Base-by-base conservation (phyloP, 371 early-diverging fungal species). In the Mortierella sp. region DNA sequence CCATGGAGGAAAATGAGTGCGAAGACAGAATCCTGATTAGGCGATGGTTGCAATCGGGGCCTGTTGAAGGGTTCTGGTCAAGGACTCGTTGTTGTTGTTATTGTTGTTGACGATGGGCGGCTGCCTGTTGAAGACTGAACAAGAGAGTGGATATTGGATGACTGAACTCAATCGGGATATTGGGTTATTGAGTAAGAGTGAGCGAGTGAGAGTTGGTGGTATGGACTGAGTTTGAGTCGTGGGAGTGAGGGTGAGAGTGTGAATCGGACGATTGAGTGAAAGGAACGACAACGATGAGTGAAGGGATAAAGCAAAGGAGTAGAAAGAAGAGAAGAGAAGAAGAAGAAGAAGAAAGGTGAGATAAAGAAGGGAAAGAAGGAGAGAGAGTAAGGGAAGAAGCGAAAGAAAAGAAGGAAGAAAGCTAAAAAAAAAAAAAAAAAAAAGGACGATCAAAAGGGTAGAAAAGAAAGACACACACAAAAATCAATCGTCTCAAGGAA, bases 1-100 rank as follows among this genome's bases (percentile, higher is more conserved):
- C 81, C 81, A 81, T 81, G 77, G 77, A 76, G 43, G 70, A 68
- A 47, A 58, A 58, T 44, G 76, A 66, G n/a, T 68, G 80, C 40
- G 61, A 76, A 22, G 80, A 76, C 63, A 80, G 76, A 69, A 80
- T 80, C 39, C 72, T 75, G 80, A 50, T n/a, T 47, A 47, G 44
- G 24, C 69, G 64, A 65, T 58, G 29, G 70, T 26, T 43, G 50
- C 47, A 29, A 39, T 48, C 58, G 58, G 6, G 65, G 22, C 34
- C 48, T 44, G 55, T 11, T 9, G 50, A 10, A 44, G 31, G 47
- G 31, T 39, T 55, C 66, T 34, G n/a, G 53, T 11, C n/a, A 66
- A 45, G 7, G 34, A 29, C 39, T 48, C 13, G 52, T 43, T 11
- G 65, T 2, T 43, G 53, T 39, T 43, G 71, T 22, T 64, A 52